These are phyloP conservation scores for Rhododendron simsii DNA, from an alignment of 148 eudicot genomes.

Conservation along the genomic window DNA sequence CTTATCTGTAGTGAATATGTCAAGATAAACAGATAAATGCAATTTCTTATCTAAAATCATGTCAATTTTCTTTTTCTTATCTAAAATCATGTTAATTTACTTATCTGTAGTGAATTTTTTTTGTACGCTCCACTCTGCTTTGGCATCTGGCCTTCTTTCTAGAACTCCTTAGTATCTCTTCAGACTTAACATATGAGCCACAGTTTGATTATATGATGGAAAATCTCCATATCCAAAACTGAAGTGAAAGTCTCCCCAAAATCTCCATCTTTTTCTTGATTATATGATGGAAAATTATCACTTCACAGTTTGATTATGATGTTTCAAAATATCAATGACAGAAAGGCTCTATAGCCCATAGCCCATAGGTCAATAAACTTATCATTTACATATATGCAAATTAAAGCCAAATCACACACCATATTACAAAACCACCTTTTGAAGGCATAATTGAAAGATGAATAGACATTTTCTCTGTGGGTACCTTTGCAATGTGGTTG, in stretches of 20 bases:
- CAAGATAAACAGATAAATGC: no score
- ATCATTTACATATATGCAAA: neutral
- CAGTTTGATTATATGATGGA: neutral
- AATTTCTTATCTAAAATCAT: no score
- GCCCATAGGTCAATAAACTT: neutral
- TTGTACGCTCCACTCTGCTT: no score
- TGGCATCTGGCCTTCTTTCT: no score
- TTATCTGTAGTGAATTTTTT: no score
- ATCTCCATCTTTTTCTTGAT: neutral
- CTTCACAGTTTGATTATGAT: neutral
- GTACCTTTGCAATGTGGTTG: neutral
- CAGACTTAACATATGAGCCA: no score
- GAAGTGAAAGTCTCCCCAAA: neutral
- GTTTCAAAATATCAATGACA: neutral
- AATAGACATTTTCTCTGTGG: neutral
- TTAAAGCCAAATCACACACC: neutral
- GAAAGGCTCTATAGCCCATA: neutral
- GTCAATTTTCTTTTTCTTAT: no score
- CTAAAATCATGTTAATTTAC: no score
- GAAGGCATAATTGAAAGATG: neutral
- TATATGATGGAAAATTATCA: neutral
- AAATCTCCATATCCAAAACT: neutral
- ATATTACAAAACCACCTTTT: neutral
- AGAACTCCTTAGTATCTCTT: no score
- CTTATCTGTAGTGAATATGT: no score